Conservation (phyloP, 371 early-diverging fungal genomes). For the Circinella umbellata region DNA sequence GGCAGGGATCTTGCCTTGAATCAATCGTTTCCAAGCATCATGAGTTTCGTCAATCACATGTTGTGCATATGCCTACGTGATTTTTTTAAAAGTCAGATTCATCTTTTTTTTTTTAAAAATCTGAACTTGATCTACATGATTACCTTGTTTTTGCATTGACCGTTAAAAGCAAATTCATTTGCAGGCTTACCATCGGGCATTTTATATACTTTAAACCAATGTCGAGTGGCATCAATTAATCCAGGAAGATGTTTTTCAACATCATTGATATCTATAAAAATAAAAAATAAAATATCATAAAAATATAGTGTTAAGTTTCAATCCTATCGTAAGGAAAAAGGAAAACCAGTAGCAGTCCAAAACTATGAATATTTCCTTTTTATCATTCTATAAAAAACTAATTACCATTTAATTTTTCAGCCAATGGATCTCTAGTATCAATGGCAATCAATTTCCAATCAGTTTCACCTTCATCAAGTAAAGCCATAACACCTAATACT, state of each 20-base stretch:
- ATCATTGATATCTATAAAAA: conserved; percentile 86
- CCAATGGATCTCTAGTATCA: conserved; percentile 90
- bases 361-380: too few species aligned
- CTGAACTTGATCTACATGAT: conserved; percentile 1
- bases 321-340: too few species aligned
- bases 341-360: too few species aligned
- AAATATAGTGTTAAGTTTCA: neutral
- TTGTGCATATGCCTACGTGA: conserved; percentile 52
- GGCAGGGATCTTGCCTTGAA: conserved; percentile 43
- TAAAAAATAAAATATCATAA: neutral
- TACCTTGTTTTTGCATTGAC: conserved; percentile 84
- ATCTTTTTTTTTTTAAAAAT: too few species aligned
- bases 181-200: conserved; percentile 99
- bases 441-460: conserved; percentile 98
- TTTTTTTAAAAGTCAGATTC: conserved; percentile 2
- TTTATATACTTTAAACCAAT: conserved; percentile 99
- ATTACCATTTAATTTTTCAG: conserved; percentile 79
- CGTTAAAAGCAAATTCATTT: conserved; percentile 98
- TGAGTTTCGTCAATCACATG: conserved; percentile 59
- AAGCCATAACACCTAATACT: conserved; percentile 92
- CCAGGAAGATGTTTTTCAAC: conserved; percentile 96
- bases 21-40: conserved; percentile 63
- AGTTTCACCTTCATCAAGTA: conserved; percentile 97
- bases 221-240: conserved; percentile 91
- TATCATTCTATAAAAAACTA: too few species aligned